Percentiles rank a stretch among this genome's conserved stretches.
phyloP scores from a whole-genome alignment of 1,284 basidiomycete species.

The Malassezia equina region DNA sequence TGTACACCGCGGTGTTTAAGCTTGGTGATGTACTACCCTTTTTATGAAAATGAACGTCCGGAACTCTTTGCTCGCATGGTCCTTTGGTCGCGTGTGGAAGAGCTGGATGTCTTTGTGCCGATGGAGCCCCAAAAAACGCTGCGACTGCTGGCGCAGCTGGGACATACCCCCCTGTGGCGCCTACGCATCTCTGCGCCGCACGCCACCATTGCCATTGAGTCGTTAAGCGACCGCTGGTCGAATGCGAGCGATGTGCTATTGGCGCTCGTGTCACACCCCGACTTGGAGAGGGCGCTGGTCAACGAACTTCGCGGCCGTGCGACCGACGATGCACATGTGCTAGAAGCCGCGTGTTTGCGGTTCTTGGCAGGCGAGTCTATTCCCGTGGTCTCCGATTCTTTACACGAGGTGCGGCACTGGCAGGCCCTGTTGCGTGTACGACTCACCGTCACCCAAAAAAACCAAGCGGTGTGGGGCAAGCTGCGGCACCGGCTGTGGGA shows the following conservation, averaged over 20 bases:
- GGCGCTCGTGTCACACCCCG: background rate
- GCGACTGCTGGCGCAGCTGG: slow-evolving; percentile 24
- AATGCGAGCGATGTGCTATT: slow-evolving; percentile 12
- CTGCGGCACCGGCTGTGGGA: slow-evolving; percentile 34
- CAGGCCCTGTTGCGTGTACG: background rate
- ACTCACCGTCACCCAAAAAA: slow-evolving; percentile 24
- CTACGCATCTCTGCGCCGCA: slow-evolving; percentile 35
- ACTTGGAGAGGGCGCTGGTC: slow-evolving; percentile 5
- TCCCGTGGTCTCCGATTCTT: background rate
- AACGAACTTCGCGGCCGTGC: slow-evolving; percentile 12
- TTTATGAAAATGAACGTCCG: slow-evolving; percentile 39
- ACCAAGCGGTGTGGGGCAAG: slow-evolving; percentile 36
- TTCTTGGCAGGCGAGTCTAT: background rate
- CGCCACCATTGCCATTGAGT: slow-evolving; percentile 30
- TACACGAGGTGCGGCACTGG: background rate
- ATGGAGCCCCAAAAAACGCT: slow-evolving; percentile 29
- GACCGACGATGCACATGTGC: background rate
- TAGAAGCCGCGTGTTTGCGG: slow-evolving; percentile 11
- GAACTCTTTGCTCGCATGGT: slow-evolving; percentile 33
- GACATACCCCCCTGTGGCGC: slow-evolving; percentile 25
- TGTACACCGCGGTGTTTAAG: slow-evolving; percentile 33
- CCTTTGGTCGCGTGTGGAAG: slow-evolving; percentile 36
- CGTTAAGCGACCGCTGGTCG: background rate
- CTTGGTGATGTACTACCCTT: slow-evolving; percentile 35
- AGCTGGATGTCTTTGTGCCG: slow-evolving; percentile 36